Base-by-base conservation (phyloP, 495 filamentous ascomycete species). In the Hypoxylon crocopeplum region DNA sequence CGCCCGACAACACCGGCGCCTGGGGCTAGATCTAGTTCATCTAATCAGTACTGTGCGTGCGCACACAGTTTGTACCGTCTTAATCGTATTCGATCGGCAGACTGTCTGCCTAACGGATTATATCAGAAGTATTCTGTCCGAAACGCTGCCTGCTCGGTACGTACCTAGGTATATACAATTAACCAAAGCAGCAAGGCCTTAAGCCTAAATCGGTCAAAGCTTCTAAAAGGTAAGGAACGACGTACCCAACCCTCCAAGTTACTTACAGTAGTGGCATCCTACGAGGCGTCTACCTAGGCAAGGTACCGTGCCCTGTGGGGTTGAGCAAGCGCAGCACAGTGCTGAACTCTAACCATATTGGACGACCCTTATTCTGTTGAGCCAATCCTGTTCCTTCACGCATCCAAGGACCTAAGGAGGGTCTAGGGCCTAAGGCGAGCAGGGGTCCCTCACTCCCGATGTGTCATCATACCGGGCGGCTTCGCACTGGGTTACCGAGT, bases 391-490 rank as follows among this genome's bases (percentile, higher is more conserved):
- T 34, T 16, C 22, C 6, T 19, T 64, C 22, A 54, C 42, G 19
- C 21, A 20, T 42, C 30, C 22, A 27, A 24, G 24, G 30, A 34
- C 30, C 39, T 12, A 7, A n/a, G n/a, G n/a, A n/a, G n/a, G 24
- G 3, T 27, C 24, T 4, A 27, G 24, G 24, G 4, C 17, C 37
- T 21, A 27, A 19, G 33, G 22, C 36, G 36, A 32, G 34, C 59
- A 57, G 45, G 54, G 60, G 60, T 64, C 42, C 60, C 48, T 58
- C 60, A 53, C 52, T 56, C 51, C 59, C 46, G 52, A 58, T 64
- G 60, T 64, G 60, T 64, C 60, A 64, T 64, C 60, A 56, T 63
- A 53, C 33, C 8, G 24, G 24, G 24, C 51, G 49, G 38, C 27
- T 49, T 57, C 53, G 53, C 59, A 63, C 59, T 63, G 52, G 46